phyloP scores from a whole-genome alignment of 2,329 filamentous ascomycete genomes.

The Microcyclosporella mali region DNA sequence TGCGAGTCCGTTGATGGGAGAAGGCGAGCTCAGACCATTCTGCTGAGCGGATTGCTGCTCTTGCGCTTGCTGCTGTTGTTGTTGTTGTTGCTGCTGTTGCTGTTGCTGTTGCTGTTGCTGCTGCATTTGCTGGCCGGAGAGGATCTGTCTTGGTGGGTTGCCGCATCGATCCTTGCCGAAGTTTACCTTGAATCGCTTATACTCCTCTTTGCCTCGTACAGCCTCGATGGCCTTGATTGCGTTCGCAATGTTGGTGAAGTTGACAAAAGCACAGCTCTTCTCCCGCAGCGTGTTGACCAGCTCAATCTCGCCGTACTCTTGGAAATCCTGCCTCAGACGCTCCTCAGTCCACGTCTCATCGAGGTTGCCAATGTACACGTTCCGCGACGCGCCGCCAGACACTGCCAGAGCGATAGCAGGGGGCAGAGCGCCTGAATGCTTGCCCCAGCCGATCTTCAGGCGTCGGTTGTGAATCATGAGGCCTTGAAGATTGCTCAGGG shows the following conservation, averaged over 20 bases:
- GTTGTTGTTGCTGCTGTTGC: constrained; percentile 60
- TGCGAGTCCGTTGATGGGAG: constrained; percentile 53
- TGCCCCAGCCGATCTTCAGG: constrained; percentile 98
- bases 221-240: constrained; percentile 99
- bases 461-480: constrained; percentile 98
- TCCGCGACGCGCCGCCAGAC: constrained; percentile 92
- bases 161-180: constrained; percentile 98
- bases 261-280: constrained; percentile 99
- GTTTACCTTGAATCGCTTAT: constrained; percentile 98
- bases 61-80: constrained; percentile 61
- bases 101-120: constrained; percentile 61
- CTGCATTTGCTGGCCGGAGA: constrained; percentile 51
- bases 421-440: constrained; percentile 93
- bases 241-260: constrained; percentile 99
- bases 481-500: constrained; percentile 92
- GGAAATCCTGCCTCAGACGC: constrained; percentile 89
- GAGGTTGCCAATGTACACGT: constrained; percentile 96
- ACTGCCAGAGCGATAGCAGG: constrained; percentile 94
- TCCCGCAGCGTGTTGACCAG: constrained; percentile 92
- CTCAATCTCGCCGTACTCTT: constrained; percentile 96
- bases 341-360: constrained; percentile 98
- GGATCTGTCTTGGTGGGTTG: constrained; percentile 85
- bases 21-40: constrained; percentile 51
- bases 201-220: constrained; percentile 88
- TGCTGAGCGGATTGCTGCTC: constrained; percentile 47